phyloP scores from a whole-genome alignment of 208 protist species.

The Angomonas ambiguus region DNA sequence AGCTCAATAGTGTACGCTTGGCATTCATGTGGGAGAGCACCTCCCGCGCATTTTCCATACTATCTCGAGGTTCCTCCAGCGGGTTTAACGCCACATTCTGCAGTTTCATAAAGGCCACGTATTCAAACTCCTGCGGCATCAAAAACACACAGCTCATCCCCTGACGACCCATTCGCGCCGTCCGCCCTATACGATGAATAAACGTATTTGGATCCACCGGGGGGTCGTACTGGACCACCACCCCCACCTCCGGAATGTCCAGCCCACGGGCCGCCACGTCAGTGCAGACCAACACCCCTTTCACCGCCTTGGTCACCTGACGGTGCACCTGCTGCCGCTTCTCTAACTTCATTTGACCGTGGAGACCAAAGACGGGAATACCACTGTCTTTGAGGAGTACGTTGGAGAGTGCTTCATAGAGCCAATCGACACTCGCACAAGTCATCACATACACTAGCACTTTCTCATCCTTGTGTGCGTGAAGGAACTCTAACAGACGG shows the following conservation, averaged over 20 bases:
- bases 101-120: constrained; percentile 89
- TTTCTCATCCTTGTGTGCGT: constrained; percentile 59
- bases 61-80: constrained; percentile 68
- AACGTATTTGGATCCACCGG: constrained; percentile 93
- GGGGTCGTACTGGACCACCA: constrained; percentile 97
- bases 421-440: constrained; percentile 90
- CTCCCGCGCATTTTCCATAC: constrained; percentile 48
- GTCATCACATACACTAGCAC: constrained; percentile 92
- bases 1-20: constrained; percentile 71
- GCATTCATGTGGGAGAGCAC: constrained; percentile 50
- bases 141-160: constrained; percentile 93
- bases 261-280: constrained; percentile 94
- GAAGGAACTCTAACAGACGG: constrained; percentile 77
- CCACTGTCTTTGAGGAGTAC: constrained; percentile 54
- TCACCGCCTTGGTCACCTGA: constrained; percentile 43
- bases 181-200: constrained; percentile 96
- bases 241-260: constrained; percentile 94
- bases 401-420: constrained; percentile 63
- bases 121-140: constrained; percentile 90
- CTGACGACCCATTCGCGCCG: constrained; percentile 92
- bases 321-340: constrained; percentile 82
- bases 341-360: constrained; percentile 91
- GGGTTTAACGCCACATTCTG: constrained; percentile 86
- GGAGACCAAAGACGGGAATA: constrained; percentile 71
- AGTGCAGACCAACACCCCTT: constrained; percentile 94